Evolutionary conservation across 768 basidiomycete species (phyloP).

Genomic region (Steccherinum ochraceum): DNA sequence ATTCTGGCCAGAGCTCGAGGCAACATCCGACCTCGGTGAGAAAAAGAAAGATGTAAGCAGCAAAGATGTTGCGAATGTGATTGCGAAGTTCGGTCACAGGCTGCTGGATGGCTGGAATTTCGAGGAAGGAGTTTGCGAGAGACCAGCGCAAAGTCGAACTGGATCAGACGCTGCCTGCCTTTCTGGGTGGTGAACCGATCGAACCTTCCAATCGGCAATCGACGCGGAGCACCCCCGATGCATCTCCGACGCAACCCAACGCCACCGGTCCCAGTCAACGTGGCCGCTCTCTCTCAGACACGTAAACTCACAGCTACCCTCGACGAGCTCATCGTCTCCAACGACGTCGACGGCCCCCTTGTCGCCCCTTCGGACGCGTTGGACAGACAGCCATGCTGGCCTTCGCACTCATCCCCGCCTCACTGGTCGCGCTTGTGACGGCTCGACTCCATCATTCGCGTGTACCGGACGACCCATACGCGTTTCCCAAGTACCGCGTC

Average conservation of each 20-base stretch:
- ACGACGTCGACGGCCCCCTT: slow-evolving; percentile 8
- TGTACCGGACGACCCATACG: slow-evolving; percentile 72
- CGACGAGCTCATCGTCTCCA: background rate
- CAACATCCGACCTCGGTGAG: too few relatives aligned
- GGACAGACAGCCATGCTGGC: slow-evolving; percentile 20
- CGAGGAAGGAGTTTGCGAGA: too few relatives aligned
- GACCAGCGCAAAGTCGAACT: too few relatives aligned
- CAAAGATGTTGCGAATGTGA: too few relatives aligned
- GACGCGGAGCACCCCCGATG: background rate
- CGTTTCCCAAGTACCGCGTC: slow-evolving; percentile 79
- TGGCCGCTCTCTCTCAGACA: background rate
- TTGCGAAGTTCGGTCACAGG: too few relatives aligned
- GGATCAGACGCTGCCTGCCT: too few relatives aligned
- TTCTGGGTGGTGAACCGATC: background rate
- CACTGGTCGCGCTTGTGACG: slow-evolving; percentile 20
- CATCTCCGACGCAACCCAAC: background rate
- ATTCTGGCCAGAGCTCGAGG: too few relatives aligned
- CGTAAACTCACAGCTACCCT: too few relatives aligned
- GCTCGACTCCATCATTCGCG: slow-evolving; percentile 44
- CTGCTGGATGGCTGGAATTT: background rate
- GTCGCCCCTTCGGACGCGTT: too few relatives aligned
- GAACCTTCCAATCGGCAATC: background rate
- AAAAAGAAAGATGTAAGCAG: too few relatives aligned
- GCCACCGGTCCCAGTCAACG: background rate
- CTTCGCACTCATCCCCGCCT: slow-evolving; percentile 26